Evolutionary conservation across 2,329 filamentous ascomycete genomes (phyloP), one percentile per base, ranked within the genome.

Genomic region (Penicillium paneum): DNA sequence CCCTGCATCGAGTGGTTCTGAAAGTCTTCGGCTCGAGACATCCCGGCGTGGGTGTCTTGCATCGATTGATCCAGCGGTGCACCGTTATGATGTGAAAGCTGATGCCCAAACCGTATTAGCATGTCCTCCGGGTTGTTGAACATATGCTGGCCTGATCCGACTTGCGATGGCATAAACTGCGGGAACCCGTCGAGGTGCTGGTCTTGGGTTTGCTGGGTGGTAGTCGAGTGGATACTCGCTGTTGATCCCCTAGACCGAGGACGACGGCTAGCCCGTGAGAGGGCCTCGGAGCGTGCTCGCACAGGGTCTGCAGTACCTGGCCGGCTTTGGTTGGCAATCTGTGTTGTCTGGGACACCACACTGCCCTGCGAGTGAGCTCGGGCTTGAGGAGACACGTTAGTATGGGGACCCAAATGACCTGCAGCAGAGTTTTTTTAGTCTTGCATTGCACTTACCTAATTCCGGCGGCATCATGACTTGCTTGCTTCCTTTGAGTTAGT

Each of bases 201-300:
- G 46, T 76, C 74, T 48, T 74, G 74, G 31, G 71, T 73, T 52
- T 74, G 71, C 60, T 77, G 74, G 36, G 74, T 76, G 15, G 72
- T 74, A 56, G 69, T 76, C n/a, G 76, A 78, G 57, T 78, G 76
- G 45, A 78, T 74, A 58, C 76, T 79, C 32, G 75, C 72, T 10
- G 76, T 78, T 42, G 76, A 78, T 32, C 74, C 76, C 67, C 76
- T 68, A 32, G 76, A 79, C 51, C 76, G 69, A 47, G 76, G 73
- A 48, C 73, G 74, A 47, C 71, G 73, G 62, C 66, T 69, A 56
- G 66, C 69, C 47, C 72, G 69, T 12, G 75, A 76, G n/a, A 72
- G 62, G 26, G 69, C 74, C 59, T 74, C 73, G 8, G 75, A 76
- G 15, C 74, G 73, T 39, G 73, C 70, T 52, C 73, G 68, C 60